Evolutionary conservation across 495 filamentous ascomycete genomes (phyloP), one percentile per base, ranked within the genome.

Genomic region (Coniosporium apollinis): DNA sequence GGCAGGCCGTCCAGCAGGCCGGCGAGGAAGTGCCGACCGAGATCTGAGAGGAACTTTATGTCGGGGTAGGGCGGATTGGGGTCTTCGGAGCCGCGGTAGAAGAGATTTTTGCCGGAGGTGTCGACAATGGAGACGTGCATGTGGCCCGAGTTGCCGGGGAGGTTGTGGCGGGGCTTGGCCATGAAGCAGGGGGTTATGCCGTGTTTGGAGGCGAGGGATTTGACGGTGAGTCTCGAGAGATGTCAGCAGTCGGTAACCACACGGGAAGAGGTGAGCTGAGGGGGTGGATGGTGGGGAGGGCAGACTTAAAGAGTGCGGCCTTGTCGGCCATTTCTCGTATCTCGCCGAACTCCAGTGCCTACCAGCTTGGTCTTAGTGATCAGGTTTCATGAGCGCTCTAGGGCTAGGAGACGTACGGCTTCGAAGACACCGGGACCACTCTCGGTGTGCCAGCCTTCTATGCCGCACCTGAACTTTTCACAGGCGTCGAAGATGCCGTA

Each of bases 361-460:
- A 34, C 34, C 7, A 33, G 16, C 19, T n/a, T 29, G 10, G 21
- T 33, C 22, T 38, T 14, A 25, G 19, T 29, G n/a, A 36, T 26
- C 18, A 37, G 10, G 30, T 26, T 19, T 7, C 31, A n/a, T 34
- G 20, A 14, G 19, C 25, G 14, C 19, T 19, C 18, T 38, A 14
- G 22, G 26, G 28, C 28, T n/a, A n/a, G 31, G 15, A 22, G 30
- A 58, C 66, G 49, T 44, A 71, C 89, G 21, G 89, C 89, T 61
- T 97, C 89, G 55, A 79, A 96, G 2, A 97, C 89, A 16, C 89
- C 89, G 7, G 89, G 89, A 5, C 89, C 89, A 47, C 75, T 85
- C 58, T 97, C 89, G 6, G 89, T 94, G 56, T 97, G 89, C 89
- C 89, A 97, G 8, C 89, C 83, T 52, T 97, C 89, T 15, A 96